Percentiles rank a stretch among this genome's conserved stretches.
phyloP scores from a whole-genome alignment of 2,329 filamentous ascomycete genomes.

The Alternaria gaisen region DNA sequence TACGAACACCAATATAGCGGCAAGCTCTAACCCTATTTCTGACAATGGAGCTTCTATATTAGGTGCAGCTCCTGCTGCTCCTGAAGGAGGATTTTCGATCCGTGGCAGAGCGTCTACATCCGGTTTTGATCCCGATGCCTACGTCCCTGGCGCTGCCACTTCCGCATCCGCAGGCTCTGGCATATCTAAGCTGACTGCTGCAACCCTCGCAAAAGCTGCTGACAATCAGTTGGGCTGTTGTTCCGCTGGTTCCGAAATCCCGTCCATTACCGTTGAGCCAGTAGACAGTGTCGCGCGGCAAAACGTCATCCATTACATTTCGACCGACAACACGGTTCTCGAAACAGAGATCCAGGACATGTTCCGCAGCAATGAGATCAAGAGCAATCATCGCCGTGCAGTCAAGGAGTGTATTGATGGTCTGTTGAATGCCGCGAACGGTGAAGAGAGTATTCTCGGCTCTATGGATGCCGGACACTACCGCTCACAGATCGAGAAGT shows the following conservation, averaged over 20 bases:
- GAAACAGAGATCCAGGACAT: conserved; percentile 5
- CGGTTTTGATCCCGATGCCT: background rate
- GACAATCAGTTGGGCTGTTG: background rate
- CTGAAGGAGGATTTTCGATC: background rate
- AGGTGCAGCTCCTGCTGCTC: background rate
- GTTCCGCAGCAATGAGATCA: background rate
- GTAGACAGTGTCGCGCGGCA: background rate
- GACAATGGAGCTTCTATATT: background rate
- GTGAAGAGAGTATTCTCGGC: conserved; percentile 5
- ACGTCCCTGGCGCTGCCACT: background rate
- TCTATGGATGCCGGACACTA: conserved; percentile 4
- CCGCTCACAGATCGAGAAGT: conserved; percentile 5
- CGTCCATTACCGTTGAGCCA: background rate
- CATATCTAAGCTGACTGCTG: background rate
- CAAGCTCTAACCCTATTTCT: background rate
- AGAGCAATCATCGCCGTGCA: background rate
- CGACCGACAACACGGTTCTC: conserved; percentile 5
- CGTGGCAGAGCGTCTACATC: background rate
- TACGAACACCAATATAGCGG: background rate
- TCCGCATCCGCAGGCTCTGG: background rate
- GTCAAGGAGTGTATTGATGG: background rate
- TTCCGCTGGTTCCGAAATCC: background rate
- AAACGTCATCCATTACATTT: conserved; percentile 1
- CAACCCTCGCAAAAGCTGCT: background rate
- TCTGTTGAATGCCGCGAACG: conserved; percentile 1